Conservation (phyloP, 805 yeast species). For the Yarrowia sp. region DNA sequence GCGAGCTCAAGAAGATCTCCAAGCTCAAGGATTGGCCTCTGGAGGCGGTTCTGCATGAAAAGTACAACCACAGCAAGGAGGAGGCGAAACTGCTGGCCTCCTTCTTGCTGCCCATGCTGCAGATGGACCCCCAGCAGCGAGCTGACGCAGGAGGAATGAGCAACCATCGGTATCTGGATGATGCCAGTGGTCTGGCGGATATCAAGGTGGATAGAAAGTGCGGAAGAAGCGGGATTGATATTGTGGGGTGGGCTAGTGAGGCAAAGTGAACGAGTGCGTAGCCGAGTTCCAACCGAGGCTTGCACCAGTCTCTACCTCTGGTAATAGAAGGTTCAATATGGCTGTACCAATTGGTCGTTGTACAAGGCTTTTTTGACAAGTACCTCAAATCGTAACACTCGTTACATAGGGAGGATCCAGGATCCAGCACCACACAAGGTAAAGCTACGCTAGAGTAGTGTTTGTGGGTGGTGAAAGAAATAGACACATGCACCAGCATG, state of each 20-base stretch:
- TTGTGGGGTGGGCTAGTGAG: conserved; percentile 88
- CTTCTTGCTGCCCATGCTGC: conserved; percentile 83
- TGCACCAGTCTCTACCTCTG: too few relatives aligned
- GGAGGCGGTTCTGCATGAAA: conserved; percentile 79
- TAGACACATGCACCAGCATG: conserved; percentile 1
- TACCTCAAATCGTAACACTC: too few relatives aligned
- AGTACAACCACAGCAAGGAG: conserved; percentile 72
- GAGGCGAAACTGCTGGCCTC: conserved; percentile 78
- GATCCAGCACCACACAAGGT: not conserved
- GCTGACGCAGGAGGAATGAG: conserved; percentile 97
- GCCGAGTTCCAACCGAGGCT: too few relatives aligned
- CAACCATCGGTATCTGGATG: conserved; percentile 81
- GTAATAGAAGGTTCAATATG: too few relatives aligned
- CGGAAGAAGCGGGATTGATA: conserved; percentile 84
- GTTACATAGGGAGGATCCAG: too few relatives aligned
- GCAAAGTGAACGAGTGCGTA: conserved; percentile 47
- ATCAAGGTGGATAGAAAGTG: conserved; percentile 73
- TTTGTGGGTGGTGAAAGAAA: not conserved
- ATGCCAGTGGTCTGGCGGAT: conserved; percentile 77
- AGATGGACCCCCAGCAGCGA: conserved; percentile 76
- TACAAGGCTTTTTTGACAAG: too few relatives aligned
- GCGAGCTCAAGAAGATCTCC: conserved; percentile 76
- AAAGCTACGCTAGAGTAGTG: conserved; percentile 18
- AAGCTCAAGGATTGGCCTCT: conserved; percentile 91
- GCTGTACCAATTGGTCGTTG: too few relatives aligned